Evolutionary conservation across 1,284 basidiomycete genomes (phyloP), one percentile per base, ranked within the genome.

Genomic region (Amylostereum chailletii): DNA sequence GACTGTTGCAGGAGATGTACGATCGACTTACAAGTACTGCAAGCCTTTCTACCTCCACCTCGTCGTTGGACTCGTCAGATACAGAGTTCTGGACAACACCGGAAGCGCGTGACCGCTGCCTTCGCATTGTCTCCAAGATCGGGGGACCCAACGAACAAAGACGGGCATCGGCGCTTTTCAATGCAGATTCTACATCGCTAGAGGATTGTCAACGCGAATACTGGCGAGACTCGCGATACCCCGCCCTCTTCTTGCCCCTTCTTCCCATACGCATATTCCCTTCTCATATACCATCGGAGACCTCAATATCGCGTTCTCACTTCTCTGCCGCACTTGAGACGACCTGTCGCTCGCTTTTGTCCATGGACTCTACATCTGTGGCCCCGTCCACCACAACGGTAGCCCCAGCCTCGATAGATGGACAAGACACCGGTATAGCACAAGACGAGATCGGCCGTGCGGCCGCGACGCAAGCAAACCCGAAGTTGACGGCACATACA

Each of bases 21-120:
- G 73, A 78, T 41, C 71, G 70, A 33, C 61, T 82, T 1, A 52
- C 58, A 0, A 41, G 26, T 39, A 26, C 44, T 45, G 33, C 41
- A 39, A 29, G 42, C 36, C 34, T 39, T n/a, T 40, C 42, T 34
- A 32, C 33, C 27, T 11, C 49, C 33, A 34, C 34, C 42, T 33
- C 9, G 40, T 27, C 32, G 38, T 47, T 32, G 5, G 42, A 43
- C 19, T n/a, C 29, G 11, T 34, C 42, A 34, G 36, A 42, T 32
- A 66, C 85, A 3, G 74, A 79, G 51, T 90, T 92, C 53, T 93
- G 87, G 86, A 83, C 87, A 1, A 91, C 88, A 0, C 63, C 64
- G 2, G 86, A 90, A 60, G 87, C 87, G 1, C 75, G 80, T 36
- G 75, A 77, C 48, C 76, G 86, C 3, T 86, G 79, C 57, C 63